Evolutionary conservation across 2,329 filamentous ascomycete genomes (phyloP).

Genomic region (Fusarium dlaminii): DNA sequence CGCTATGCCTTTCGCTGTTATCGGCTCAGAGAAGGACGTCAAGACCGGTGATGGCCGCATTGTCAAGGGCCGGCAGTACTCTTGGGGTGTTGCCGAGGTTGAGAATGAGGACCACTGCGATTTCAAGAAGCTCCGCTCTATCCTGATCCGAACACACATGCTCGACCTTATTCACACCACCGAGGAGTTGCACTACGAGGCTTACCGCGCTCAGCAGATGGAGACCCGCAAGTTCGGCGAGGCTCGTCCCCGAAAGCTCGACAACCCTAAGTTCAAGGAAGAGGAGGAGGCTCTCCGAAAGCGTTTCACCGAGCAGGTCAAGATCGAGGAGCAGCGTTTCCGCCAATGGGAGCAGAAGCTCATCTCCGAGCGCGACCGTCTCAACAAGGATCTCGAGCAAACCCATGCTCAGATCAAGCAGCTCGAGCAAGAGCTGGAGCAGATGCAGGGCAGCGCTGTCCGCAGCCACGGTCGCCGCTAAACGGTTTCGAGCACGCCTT

Average conservation of each 20-base stretch:
- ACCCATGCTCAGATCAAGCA: conserved; percentile 95
- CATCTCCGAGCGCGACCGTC: conserved; percentile 95
- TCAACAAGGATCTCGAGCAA: conserved; percentile 99
- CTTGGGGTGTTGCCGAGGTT: conserved; percentile 98
- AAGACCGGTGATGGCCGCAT: conserved; percentile 96
- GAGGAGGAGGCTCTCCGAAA: conserved; percentile 98
- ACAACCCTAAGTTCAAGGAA: conserved; percentile 99
- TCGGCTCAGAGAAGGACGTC: conserved; percentile 99
- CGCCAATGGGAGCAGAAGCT: conserved; percentile 99
- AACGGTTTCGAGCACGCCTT: conserved; percentile 32
- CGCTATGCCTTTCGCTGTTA: conserved; percentile 98
- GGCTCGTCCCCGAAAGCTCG: conserved; percentile 94
- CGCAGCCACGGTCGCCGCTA: conserved; percentile 95
- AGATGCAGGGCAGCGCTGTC: conserved; percentile 88
- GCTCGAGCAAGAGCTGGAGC: conserved; percentile 90
- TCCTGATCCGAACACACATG: conserved; percentile 99
- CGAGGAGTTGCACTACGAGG: conserved; percentile 99
- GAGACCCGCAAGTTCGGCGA: conserved; percentile 99
- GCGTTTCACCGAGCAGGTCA: conserved; percentile 99
- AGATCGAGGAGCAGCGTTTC: conserved; percentile 99
- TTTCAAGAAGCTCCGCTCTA: conserved; percentile 99
- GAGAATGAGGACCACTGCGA: conserved; percentile 99
- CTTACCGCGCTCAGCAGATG: conserved; percentile 99
- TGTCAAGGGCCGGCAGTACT: conserved; percentile 98
- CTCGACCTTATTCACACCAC: conserved; percentile 99